Conservation (phyloP, 305 asterid species). For the Rubia peregrina region DNA sequence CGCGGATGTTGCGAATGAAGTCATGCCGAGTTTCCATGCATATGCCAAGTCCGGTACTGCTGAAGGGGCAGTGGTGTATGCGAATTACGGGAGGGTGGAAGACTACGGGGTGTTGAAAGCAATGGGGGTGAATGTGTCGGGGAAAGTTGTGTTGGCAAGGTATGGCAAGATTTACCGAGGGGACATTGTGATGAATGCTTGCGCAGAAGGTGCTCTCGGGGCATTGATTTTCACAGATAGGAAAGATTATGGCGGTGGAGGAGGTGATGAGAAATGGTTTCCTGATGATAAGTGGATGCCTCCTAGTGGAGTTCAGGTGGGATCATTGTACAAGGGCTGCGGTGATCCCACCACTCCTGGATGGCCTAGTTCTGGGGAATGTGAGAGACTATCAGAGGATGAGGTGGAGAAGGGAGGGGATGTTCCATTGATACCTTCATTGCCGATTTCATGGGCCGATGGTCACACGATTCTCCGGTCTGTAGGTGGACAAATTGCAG, state of each 20-base stretch:
- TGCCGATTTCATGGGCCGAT: conserved; percentile 71
- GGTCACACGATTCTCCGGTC: conserved; percentile 56
- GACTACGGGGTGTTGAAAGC: conserved; percentile 41
- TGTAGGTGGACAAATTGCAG: conserved; percentile 53
- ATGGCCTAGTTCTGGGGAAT: conserved; percentile 68
- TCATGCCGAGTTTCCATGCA: conserved; percentile 58
- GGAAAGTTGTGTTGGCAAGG: conserved; percentile 53
- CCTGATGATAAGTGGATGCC: conserved; percentile 87
- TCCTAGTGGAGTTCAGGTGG: conserved; percentile 86
- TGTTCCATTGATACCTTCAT: conserved; percentile 69
- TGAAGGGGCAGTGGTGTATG: conserved; percentile 55
- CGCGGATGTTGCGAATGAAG: conserved; percentile 44
- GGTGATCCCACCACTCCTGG: conserved; percentile 94
- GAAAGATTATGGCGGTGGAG: conserved; percentile 78
- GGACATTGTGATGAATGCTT: conserved; percentile 64
- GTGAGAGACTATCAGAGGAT: conserved; percentile 64
- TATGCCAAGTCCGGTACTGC: conserved; percentile 74
- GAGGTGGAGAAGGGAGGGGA: conserved; percentile 57
- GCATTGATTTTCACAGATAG: conserved; percentile 63
- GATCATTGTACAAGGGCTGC: conserved; percentile 46
- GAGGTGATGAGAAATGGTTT: conserved; percentile 58
- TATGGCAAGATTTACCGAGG: conserved; percentile 75
- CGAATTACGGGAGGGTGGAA: conserved; percentile 64
- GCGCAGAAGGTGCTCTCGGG: conserved; percentile 60
- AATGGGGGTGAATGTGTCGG: conserved; percentile 56